Percentiles rank a stretch among this genome's conserved stretches.
Conservation (phyloP, 2,329 filamentous ascomycete species). For the Colletotrichum tabaci region DNA sequence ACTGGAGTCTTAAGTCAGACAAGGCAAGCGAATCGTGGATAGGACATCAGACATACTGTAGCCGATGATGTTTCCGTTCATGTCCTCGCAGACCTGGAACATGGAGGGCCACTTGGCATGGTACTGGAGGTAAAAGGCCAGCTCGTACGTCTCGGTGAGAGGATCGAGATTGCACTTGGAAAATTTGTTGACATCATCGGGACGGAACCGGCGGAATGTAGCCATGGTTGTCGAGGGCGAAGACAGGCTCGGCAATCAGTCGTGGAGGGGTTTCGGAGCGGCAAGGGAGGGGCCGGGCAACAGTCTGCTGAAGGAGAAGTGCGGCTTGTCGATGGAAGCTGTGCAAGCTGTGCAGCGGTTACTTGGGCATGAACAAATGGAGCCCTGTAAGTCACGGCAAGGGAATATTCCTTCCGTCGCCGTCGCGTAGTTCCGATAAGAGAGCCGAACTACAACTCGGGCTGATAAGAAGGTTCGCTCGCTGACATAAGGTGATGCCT, state of each 20-base stretch:
- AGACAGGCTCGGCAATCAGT: background rate
- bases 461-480: too few species aligned
- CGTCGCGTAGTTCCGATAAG: conserved; percentile 3
- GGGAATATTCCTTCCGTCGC: background rate
- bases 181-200: conserved; percentile 88
- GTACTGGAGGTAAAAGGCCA: conserved; percentile 96
- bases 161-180: conserved; percentile 97
- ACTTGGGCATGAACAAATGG: too few species aligned
- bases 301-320: background rate
- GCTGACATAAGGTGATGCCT: conserved; percentile 6
- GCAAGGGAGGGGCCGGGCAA: conserved; percentile 9
- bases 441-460: background rate
- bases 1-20: conserved; percentile 68
- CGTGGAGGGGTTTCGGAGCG: conserved; percentile 6
- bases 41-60: conserved; percentile 77
- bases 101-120: conserved; percentile 95
- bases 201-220: conserved; percentile 87
- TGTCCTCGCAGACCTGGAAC: conserved; percentile 92
- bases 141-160: conserved; percentile 97
- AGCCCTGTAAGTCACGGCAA: too few species aligned
- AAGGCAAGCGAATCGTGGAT: conserved; percentile 33
- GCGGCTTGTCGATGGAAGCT: background rate
- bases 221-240: conserved; percentile 70
- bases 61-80: conserved; percentile 89
- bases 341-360: background rate